Evolutionary conservation across 2,329 filamentous ascomycete species (phyloP).

Genomic region (Colletotrichum ledebouriae): DNA sequence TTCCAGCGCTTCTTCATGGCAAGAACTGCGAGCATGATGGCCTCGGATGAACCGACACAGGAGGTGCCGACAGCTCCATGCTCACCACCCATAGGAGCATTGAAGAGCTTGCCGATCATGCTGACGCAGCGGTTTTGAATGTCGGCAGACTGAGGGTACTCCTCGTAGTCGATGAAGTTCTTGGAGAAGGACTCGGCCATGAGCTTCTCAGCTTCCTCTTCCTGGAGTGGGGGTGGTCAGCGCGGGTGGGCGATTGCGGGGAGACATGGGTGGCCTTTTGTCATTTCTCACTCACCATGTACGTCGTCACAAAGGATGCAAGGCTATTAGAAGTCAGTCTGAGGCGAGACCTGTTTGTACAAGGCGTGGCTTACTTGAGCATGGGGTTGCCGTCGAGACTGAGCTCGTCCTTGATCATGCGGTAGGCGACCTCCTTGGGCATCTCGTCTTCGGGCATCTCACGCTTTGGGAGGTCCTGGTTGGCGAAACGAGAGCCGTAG

Average conservation of each 20-base stretch:
- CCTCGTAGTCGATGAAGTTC: slow-evolving; percentile 94
- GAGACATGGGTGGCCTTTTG: slow-evolving; percentile 12
- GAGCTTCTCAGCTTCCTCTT: slow-evolving; percentile 95
- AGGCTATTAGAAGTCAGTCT: slow-evolving; percentile 65
- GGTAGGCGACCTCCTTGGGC: slow-evolving; percentile 93
- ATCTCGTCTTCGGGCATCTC: slow-evolving; percentile 93
- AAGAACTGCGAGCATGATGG: slow-evolving; percentile 84
- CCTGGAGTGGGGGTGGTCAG: slow-evolving; percentile 61
- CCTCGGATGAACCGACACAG: slow-evolving; percentile 90
- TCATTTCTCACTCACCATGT: slow-evolving; percentile 75
- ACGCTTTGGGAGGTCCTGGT: slow-evolving; percentile 81
- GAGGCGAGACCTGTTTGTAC: neutral
- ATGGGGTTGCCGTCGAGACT: slow-evolving; percentile 93
- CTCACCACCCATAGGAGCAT: slow-evolving; percentile 73
- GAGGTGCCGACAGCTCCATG: slow-evolving; percentile 85
- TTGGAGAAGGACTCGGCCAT: slow-evolving; percentile 94
- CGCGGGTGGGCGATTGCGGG: slow-evolving; percentile 12
- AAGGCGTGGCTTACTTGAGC: slow-evolving; percentile 72
- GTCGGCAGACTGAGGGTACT: slow-evolving; percentile 84
- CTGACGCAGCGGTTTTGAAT: slow-evolving; percentile 93
- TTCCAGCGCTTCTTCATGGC: slow-evolving; percentile 98
- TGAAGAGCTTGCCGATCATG: slow-evolving; percentile 92
- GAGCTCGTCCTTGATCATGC: slow-evolving; percentile 96
- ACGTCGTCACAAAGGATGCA: slow-evolving; percentile 94
- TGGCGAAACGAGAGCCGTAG: slow-evolving; percentile 89